These are phyloP conservation scores for Elasticomyces elasticus DNA, from an alignment of 495 filamentous ascomycete genomes.

Conservation along the genomic window DNA sequence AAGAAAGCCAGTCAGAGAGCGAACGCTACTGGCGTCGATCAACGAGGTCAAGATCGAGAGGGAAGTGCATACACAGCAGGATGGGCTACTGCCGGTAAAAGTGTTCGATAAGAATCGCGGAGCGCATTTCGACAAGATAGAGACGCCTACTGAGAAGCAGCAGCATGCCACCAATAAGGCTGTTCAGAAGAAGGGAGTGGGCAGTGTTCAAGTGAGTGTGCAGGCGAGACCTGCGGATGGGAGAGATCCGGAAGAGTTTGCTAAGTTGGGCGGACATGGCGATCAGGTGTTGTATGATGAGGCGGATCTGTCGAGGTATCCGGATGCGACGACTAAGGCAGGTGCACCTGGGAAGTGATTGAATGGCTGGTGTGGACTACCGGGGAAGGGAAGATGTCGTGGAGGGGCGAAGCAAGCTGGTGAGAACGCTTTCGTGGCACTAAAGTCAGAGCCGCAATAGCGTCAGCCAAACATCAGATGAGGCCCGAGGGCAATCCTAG, in stretches of 20 bases:
- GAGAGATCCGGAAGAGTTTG: slow-evolving; percentile 63
- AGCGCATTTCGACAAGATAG: slow-evolving; percentile 18
- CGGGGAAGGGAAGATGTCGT: too few relatives aligned
- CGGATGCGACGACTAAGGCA: slow-evolving; percentile 16
- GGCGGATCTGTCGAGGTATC: slow-evolving; percentile 13
- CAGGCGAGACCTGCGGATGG: slow-evolving; percentile 56
- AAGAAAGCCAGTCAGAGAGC: slow-evolving; percentile 66
- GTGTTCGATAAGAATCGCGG: slow-evolving; percentile 67
- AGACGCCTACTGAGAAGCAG: slow-evolving; percentile 3
- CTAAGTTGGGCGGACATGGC: slow-evolving; percentile 70
- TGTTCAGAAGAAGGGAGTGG: slow-evolving; percentile 2
- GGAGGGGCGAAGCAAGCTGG: too few relatives aligned
- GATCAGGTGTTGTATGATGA: slow-evolving; percentile 66
- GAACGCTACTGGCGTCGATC: slow-evolving; percentile 73
- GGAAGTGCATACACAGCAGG: slow-evolving; percentile 43
- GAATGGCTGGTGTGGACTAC: too few relatives aligned
- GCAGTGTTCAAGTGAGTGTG: slow-evolving; percentile 26
- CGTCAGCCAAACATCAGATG: too few relatives aligned
- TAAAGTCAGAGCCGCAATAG: too few relatives aligned
- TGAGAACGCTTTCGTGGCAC: too few relatives aligned
- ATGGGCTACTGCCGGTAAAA: slow-evolving; percentile 52
- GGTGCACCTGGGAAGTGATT: slow-evolving; percentile 14
- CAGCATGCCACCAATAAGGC: slow-evolving; percentile 7
- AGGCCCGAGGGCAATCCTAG: too few relatives aligned
- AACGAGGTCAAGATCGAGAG: slow-evolving; percentile 66